Evolutionary conservation across 208 protist genomes (phyloP), one percentile per base, ranked within the genome.

Genomic region (Leishmania tropica): DNA sequence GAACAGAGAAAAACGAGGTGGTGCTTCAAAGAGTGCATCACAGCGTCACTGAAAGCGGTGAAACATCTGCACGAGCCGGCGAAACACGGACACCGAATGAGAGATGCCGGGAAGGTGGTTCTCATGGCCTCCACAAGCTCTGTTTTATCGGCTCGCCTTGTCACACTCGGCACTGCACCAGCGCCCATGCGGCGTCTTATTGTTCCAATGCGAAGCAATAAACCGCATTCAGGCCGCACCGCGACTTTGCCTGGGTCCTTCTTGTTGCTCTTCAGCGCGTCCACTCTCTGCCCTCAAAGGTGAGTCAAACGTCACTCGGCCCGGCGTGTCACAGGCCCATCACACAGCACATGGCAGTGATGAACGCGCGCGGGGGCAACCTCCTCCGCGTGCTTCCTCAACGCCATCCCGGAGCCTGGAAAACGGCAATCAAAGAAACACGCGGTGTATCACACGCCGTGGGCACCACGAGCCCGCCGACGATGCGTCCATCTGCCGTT

Each of bases 371-470:
- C 62, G 3, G 80, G 62, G 3, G 81, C 81, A 19, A 78, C 19
- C 28, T 80, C 31, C 72, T 88, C 78, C 1, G 71, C 73, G 8
- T 37, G 56, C 53, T 80, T 78, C 65, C 83, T 58, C 48, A 80
- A 62, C 42, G 76, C n/a, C 11, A 74, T 82, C 21, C 83, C 81
- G 10, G 81, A 77, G n/a, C 84, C 81, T n/a, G 64, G 80, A 13
- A 83, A 73, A 3, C 75, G 73, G 35, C 75, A 79, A 88, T 70
- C n/a, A 76, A 47, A 24, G 24, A 48, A 19, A 85, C 21, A 62
- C 76, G 75, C 72, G 81, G 47, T 56, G 78, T 77, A 68, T 62
- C 68, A 75, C 77, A 85, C 42, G 53, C 74, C 0, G 40, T 80
- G 47, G 45, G 47, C 45, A 67, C 80, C 10, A 76, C 53, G 21